phyloP scores from a whole-genome alignment of 1,139 yeast species.

The Petasospora fabianii region DNA sequence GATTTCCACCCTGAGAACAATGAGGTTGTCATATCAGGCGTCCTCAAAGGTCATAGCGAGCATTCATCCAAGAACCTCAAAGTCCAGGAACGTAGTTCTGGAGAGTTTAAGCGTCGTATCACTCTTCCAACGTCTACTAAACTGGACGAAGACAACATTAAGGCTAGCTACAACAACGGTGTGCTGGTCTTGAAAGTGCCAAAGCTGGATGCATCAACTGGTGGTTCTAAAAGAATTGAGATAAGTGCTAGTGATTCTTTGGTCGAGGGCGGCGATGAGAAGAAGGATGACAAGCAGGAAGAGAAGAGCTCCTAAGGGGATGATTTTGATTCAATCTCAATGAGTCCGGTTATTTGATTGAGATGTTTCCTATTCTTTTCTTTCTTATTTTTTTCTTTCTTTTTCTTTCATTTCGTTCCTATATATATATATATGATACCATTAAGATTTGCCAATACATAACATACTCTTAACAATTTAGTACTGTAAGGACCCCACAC shows the following conservation, averaged over 20 bases:
- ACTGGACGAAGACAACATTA: slow-evolving; percentile 38
- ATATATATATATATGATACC: no score
- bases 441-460: no score
- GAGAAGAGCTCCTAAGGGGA: neutral
- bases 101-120: slow-evolving; percentile 39
- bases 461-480: no score
- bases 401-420: neutral
- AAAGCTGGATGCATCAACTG: slow-evolving; percentile 31
- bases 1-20: slow-evolving; percentile 39
- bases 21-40: slow-evolving; percentile 37
- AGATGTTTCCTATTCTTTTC: neutral
- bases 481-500: no score
- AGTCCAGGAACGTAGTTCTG: slow-evolving; percentile 36
- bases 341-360: neutral
- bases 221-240: slow-evolving; percentile 32
- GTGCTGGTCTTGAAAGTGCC: slow-evolving; percentile 37
- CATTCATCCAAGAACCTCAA: slow-evolving; percentile 22
- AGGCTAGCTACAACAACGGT: slow-evolving; percentile 38
- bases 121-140: slow-evolving; percentile 35
- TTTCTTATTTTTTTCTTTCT: neutral
- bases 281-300: neutral
- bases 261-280: no score
- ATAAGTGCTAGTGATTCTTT: slow-evolving; percentile 30
- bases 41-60: slow-evolving; percentile 28
- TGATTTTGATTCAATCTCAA: neutral